A percentile compares a stretch with the other conserved stretches of the same genome.
Conservation (phyloP, 495 filamentous ascomycete genomes). For the Neurospora sp. region DNA sequence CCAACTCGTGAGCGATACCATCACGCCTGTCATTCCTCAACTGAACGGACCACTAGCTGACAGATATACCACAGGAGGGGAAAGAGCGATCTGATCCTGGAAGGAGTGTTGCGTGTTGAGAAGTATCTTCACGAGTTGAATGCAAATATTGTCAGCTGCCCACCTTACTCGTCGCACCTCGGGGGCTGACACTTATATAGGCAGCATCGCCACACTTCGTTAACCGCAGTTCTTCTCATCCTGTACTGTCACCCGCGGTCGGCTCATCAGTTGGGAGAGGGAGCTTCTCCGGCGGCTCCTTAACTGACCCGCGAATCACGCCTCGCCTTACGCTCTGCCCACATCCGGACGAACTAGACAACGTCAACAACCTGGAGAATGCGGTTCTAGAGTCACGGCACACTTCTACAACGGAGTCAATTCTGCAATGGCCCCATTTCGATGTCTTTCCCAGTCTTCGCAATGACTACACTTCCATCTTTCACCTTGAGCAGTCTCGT, state of each 20-base stretch:
- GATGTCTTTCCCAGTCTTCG: conserved; percentile 22
- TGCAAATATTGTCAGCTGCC: conserved; percentile 8
- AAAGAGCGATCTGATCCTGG: conserved; percentile 27
- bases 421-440: conserved; percentile 22
- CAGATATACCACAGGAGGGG: conserved; percentile 12
- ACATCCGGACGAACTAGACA: conserved; percentile 1
- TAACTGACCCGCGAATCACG: conserved; percentile 5
- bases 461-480: conserved; percentile 21
- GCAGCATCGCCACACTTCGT: neutral
- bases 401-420: conserved; percentile 23
- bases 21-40: neutral
- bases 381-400: conserved; percentile 23
- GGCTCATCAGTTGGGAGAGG: neutral
- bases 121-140: conserved; percentile 17
- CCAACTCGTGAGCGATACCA: conserved; percentile 13
- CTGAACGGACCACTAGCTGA: neutral
- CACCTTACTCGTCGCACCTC: neutral
- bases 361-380: conserved; percentile 15
- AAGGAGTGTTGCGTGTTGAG: conserved; percentile 24
- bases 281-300: conserved; percentile 12
- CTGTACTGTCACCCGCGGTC: conserved; percentile 2
- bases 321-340: neutral
- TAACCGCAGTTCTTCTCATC: neutral
- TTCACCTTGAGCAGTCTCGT: conserved; percentile 21
- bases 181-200: neutral